Conservation (phyloP, 1,284 basidiomycete species). For the Papiliotrema flavescens region DNA sequence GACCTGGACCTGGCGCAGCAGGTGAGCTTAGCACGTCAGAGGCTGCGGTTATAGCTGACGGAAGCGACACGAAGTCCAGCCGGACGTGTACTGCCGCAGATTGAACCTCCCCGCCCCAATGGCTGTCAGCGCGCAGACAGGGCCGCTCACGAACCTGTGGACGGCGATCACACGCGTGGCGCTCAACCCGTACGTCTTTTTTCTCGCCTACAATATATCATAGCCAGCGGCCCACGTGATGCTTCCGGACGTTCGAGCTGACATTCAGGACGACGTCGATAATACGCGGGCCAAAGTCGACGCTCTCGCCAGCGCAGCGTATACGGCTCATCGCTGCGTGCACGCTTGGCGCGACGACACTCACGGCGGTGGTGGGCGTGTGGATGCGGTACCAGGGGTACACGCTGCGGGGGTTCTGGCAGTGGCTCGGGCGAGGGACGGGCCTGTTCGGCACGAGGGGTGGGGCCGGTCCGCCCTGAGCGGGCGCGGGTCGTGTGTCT, state of each 20-base stretch:
- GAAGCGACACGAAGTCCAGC: slow-evolving; percentile 94
- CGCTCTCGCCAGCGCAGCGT: slow-evolving; percentile 33
- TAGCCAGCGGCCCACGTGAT: too few species aligned
- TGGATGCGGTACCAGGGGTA: slow-evolving; percentile 47
- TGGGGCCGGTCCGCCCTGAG: too few species aligned
- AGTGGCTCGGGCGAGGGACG: slow-evolving; percentile 31
- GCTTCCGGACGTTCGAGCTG: not conserved
- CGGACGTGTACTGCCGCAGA: slow-evolving; percentile 89
- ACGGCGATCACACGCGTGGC: slow-evolving; percentile 45
- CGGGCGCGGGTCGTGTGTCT: not conserved
- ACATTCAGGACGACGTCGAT: slow-evolving; percentile 34
- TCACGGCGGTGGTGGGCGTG: slow-evolving; percentile 31
- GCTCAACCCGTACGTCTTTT: slow-evolving; percentile 35
- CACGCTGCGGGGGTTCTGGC: slow-evolving; percentile 40
- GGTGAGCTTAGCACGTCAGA: slow-evolving; percentile 50
- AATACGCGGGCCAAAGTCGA: slow-evolving; percentile 37
- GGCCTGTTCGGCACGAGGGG: slow-evolving; percentile 3
- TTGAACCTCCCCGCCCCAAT: slow-evolving; percentile 82
- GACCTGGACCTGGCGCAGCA: slow-evolving; percentile 94
- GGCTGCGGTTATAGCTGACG: not conserved
- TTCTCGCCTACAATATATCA: too few species aligned
- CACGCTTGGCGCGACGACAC: slow-evolving; percentile 22
- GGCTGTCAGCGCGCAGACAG: slow-evolving; percentile 72
- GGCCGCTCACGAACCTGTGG: slow-evolving; percentile 46
- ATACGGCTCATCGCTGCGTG: slow-evolving; percentile 28